phyloP scores from a whole-genome alignment of 2,329 filamentous ascomycete species.

The Colletotrichum somersetense region DNA sequence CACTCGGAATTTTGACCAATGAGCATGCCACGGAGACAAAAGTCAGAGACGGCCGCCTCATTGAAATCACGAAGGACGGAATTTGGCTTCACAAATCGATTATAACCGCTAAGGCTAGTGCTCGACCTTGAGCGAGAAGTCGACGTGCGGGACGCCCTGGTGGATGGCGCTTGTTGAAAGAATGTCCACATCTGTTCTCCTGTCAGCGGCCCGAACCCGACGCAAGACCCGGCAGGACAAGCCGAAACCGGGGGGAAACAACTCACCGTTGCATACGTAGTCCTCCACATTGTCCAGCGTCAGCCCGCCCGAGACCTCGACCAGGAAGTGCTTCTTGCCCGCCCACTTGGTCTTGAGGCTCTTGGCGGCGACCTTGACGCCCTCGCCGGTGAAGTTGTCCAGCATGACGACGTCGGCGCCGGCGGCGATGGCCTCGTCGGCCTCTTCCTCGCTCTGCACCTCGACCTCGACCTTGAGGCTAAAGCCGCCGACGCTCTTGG shows the following conservation, averaged over 20 bases:
- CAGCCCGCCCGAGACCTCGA: slow-evolving; percentile 94
- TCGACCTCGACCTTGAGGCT: slow-evolving; percentile 96
- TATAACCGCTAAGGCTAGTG: slow-evolving; percentile 48
- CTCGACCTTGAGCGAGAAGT: slow-evolving; percentile 94
- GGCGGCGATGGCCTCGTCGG: slow-evolving; percentile 89
- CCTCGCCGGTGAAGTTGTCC: slow-evolving; percentile 90
- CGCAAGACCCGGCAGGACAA: background rate
- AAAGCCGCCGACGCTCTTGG: slow-evolving; percentile 88
- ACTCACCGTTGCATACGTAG: slow-evolving; percentile 81
- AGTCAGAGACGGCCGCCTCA: background rate
- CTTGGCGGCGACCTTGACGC: slow-evolving; percentile 79
- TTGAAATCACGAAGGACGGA: background rate
- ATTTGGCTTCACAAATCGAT: background rate
- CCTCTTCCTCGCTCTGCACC: slow-evolving; percentile 88
- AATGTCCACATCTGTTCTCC: slow-evolving; percentile 82
- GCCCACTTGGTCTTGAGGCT: slow-evolving; percentile 85
- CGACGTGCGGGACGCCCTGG: slow-evolving; percentile 92
- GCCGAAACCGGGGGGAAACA: background rate
- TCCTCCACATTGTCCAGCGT: slow-evolving; percentile 84
- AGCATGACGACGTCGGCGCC: slow-evolving; percentile 98
- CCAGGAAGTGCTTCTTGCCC: slow-evolving; percentile 78
- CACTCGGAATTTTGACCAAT: background rate
- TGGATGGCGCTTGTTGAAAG: slow-evolving; percentile 97
- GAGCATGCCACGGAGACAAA: background rate
- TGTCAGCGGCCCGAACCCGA: slow-evolving; percentile 14